phyloP scores from a whole-genome alignment of 192 early-diverging fungal species.

The Irineochytrium annulatum region DNA sequence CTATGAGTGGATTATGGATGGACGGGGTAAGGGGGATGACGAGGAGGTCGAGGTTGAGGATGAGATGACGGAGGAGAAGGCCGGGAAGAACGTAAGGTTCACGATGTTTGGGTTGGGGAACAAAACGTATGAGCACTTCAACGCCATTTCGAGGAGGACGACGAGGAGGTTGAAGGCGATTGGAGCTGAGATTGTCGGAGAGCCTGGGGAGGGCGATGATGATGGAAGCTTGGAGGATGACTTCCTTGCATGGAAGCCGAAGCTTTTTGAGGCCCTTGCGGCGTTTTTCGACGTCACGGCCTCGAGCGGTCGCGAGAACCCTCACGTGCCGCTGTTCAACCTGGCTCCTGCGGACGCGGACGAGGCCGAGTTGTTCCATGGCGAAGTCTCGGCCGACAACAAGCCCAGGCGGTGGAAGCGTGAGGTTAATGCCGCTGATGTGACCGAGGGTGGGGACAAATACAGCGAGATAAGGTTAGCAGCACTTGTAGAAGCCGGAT shows the following conservation, averaged over 20 bases:
- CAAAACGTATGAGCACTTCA: conserved; percentile 88
- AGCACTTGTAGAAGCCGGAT: conserved; percentile 2
- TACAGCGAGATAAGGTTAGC: conserved; percentile 30
- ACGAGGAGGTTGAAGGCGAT: conserved; percentile 64
- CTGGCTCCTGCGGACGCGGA: conserved; percentile 12
- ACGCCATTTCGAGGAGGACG: conserved; percentile 71
- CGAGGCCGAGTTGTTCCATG: conserved; percentile 50
- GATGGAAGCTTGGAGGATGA: conserved; percentile 95
- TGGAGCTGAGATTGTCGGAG: conserved; percentile 72
- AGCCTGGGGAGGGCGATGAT: conserved; percentile 94
- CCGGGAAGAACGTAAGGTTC: conserved; percentile 54
- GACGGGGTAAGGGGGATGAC: conserved; percentile 66
- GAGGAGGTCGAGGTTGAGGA: conserved; percentile 59
- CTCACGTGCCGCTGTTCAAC: conserved; percentile 48
- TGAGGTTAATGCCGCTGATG: conserved; percentile 13
- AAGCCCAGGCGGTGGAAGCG: conserved; percentile 41
- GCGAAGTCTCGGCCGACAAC: conserved; percentile 45
- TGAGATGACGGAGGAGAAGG: conserved; percentile 33
- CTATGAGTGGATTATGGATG: conserved; percentile 79
- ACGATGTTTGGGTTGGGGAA: conserved; percentile 84
- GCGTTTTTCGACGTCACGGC: conserved; percentile 67
- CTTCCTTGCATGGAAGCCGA: conserved; percentile 91
- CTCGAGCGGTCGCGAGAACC: conserved; percentile 30
- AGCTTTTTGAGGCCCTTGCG: conserved; percentile 72
- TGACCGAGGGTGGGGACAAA: conserved; percentile 13